Percentiles rank a stretch among this genome's conserved stretches.
These are phyloP conservation scores for Dovyalis caffra DNA, from an alignment of 345 rosid species.

Conservation along the genomic window DNA sequence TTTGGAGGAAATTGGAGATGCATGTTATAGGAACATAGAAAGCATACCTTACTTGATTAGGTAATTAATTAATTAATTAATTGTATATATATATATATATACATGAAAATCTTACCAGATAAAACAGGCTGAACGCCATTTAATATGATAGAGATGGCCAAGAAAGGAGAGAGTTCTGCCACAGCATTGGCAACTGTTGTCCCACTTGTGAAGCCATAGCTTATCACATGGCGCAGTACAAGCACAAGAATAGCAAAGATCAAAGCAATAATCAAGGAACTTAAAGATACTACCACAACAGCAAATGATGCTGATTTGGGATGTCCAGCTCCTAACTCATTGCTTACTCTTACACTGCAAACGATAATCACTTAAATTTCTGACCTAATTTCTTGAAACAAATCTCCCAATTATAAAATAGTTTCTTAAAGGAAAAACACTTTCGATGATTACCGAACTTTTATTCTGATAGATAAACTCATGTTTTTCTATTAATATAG, in stretches of 20 bases:
- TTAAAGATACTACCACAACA: conserved; percentile 31
- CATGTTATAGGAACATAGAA: too few relatives aligned
- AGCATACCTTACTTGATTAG: too few relatives aligned
- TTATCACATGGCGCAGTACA: conserved; percentile 45
- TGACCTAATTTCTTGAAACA: too few relatives aligned
- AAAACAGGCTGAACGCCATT: conserved; percentile 60
- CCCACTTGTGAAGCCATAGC: conserved; percentile 62
- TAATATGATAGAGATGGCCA: conserved; percentile 51
- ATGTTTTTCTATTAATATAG: too few relatives aligned
- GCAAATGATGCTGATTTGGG: conserved; percentile 61
- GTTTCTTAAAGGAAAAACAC: too few relatives aligned
- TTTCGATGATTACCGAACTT: too few relatives aligned
- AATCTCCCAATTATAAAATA: too few relatives aligned
- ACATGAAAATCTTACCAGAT: conserved; percentile 47
- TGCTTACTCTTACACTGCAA: conserved; percentile 64
- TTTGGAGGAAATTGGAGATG: too few relatives aligned
- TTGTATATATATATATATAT: too few relatives aligned
- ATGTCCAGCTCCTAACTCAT: conserved; percentile 70
- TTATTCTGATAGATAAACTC: too few relatives aligned
- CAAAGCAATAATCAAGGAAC: conserved; percentile 43
- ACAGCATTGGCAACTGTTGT: conserved; percentile 50
- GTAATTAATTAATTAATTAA: too few relatives aligned
- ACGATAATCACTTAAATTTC: too few relatives aligned
- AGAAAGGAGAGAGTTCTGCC: conserved; percentile 48
- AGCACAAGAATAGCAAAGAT: conserved; percentile 40